Evolutionary conservation across 2,329 filamentous ascomycete genomes (phyloP).

Genomic region (Colletotrichum musicola): DNA sequence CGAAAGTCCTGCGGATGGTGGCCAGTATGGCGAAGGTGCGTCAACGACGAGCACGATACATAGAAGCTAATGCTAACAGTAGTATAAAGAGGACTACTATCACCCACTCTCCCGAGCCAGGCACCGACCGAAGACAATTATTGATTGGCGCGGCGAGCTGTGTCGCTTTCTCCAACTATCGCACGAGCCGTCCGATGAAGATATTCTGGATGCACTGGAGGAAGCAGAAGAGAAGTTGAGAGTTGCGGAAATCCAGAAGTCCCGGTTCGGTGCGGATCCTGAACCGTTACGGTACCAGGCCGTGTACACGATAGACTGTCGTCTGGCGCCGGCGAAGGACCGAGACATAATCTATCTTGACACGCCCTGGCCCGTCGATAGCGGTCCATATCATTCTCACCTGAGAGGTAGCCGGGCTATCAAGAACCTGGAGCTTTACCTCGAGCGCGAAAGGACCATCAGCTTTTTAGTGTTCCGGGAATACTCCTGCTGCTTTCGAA

Average conservation of each 20-base stretch:
- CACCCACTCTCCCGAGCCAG: background rate
- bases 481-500: background rate
- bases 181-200: background rate
- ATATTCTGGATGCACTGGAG: background rate
- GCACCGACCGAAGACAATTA: background rate
- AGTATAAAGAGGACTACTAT: background rate
- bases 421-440: background rate
- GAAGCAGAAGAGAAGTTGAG: background rate
- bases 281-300: background rate
- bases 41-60: too few species aligned
- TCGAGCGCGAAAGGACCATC: slow-evolving; percentile 3
- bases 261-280: background rate
- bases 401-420: background rate
- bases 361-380: background rate
- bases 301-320: background rate
- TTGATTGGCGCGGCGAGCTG: slow-evolving; percentile 10
- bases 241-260: background rate
- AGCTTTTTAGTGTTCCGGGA: background rate
- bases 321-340: background rate
- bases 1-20: too few species aligned
- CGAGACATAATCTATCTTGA: background rate
- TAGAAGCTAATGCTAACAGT: background rate
- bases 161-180: background rate
- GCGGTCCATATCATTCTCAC: background rate
- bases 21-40: too few species aligned